These are phyloP conservation scores for Senna siamea DNA, from an alignment of 306 rosid genomes.

Conservation along the genomic window DNA sequence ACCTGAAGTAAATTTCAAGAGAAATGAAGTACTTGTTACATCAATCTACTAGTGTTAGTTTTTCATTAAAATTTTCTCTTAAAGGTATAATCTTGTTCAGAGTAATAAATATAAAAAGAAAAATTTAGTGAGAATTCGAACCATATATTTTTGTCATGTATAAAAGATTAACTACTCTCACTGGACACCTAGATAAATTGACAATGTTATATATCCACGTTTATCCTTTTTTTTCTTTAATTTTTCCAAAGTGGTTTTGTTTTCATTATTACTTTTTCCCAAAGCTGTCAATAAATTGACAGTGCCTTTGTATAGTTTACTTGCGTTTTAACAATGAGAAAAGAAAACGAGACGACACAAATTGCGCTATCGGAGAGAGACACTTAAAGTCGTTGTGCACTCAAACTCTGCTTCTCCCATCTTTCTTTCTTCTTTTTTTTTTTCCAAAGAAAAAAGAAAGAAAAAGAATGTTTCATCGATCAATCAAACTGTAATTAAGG, in stretches of 20 bases:
- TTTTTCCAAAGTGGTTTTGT: background rate
- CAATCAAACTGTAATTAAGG: background rate
- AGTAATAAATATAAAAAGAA: no score
- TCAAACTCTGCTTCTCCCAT: background rate
- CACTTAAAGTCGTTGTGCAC: background rate
- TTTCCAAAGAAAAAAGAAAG: background rate
- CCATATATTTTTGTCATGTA: no score
- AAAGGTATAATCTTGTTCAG: no score
- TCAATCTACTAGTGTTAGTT: no score
- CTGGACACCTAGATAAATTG: no score
- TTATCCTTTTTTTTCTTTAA: no score
- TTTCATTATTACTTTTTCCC: background rate
- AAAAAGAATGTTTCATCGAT: background rate
- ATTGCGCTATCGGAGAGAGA: background rate
- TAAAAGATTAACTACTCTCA: no score
- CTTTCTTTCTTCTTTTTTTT: background rate
- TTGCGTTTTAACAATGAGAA: background rate
- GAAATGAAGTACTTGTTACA: no score
- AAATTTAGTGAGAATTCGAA: no score
- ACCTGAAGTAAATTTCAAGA: no score
- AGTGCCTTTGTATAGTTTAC: background rate
- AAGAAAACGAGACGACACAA: background rate
- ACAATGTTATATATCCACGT: no score
- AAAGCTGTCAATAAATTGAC: conserved; percentile 11
- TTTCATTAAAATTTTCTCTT: no score